These are phyloP conservation scores for Warburgia ugandensis DNA, from an alignment of 164 flowering plant species.

Conservation along the genomic window DNA sequence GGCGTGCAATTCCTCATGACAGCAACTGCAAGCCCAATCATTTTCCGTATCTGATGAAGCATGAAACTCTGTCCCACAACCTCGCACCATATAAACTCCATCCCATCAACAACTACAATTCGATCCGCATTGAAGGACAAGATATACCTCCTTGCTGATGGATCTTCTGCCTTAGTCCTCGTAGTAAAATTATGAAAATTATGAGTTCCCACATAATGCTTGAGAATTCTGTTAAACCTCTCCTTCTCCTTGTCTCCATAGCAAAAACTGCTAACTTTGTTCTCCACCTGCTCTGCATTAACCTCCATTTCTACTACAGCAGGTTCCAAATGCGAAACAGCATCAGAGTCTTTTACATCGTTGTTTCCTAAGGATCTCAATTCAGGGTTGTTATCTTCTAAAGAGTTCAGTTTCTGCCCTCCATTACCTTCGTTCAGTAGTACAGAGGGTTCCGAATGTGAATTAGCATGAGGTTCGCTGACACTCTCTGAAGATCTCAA, in stretches of 20 bases:
- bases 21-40: constrained; percentile 93
- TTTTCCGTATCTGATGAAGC: constrained; percentile 97
- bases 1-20: constrained; percentile 77
- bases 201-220: constrained; percentile 71
- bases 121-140: constrained; percentile 66
- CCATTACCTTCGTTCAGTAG: too few relatives aligned
- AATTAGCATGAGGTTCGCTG: too few relatives aligned
- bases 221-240: constrained; percentile 72
- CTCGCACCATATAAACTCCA: constrained; percentile 91
- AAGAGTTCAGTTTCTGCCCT: background rate
- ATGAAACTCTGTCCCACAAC: constrained; percentile 99
- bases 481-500: too few relatives aligned
- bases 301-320: too few relatives aligned
- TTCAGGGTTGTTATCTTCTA: background rate
- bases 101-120: constrained; percentile 54
- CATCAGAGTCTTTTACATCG: too few relatives aligned
- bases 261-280: constrained; percentile 33
- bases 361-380: too few relatives aligned
- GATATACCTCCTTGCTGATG: constrained; percentile 69
- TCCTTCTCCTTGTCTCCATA: constrained; percentile 77
- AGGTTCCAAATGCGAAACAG: too few relatives aligned
- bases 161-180: constrained; percentile 86
- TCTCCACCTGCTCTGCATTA: constrained; percentile 18
- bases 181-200: constrained; percentile 93
- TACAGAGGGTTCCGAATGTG: too few relatives aligned